Conservation (phyloP, 2,329 filamentous ascomycete species). For the Curvularia eragrostidis region DNA sequence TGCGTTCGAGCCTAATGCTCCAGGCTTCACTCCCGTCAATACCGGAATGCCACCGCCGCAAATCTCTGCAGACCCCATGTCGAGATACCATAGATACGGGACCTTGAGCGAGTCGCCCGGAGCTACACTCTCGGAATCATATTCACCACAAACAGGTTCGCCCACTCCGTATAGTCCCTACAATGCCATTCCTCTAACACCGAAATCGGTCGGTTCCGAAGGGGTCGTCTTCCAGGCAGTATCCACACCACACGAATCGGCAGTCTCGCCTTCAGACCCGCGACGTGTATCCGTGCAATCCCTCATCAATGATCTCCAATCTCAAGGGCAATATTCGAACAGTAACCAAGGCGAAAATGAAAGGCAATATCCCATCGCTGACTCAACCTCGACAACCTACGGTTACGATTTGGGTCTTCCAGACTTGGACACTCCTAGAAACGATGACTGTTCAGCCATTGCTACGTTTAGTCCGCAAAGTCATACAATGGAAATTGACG, state of each 20-base stretch:
- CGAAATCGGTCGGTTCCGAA: slow-evolving; percentile 48
- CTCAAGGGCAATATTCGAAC: slow-evolving; percentile 20
- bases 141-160: slow-evolving; percentile 50
- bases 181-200: slow-evolving; percentile 55
- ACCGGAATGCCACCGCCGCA: slow-evolving; percentile 39
- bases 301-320: slow-evolving; percentile 54
- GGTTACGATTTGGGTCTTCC: slow-evolving; percentile 74
- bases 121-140: slow-evolving; percentile 38
- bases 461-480: slow-evolving; percentile 48
- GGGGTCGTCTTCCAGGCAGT: slow-evolving; percentile 32
- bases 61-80: slow-evolving; percentile 22
- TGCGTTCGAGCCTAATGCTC: slow-evolving; percentile 21
- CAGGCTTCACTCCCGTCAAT: slow-evolving; percentile 22
- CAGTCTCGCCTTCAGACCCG: slow-evolving; percentile 52
- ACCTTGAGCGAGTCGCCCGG: slow-evolving; percentile 36
- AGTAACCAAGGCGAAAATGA: slow-evolving; percentile 53
- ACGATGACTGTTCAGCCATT: slow-evolving; percentile 74
- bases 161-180: slow-evolving; percentile 52
- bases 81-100: slow-evolving; percentile 35
- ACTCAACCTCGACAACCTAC: slow-evolving; percentile 59
- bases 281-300: slow-evolving; percentile 69
- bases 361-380: slow-evolving; percentile 40
- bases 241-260: slow-evolving; percentile 28
- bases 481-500: slow-evolving; percentile 39
- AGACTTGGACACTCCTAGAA: slow-evolving; percentile 73